These are phyloP conservation scores for Fusarium torulosum DNA, from an alignment of 2,329 filamentous ascomycete genomes.

Conservation along the genomic window DNA sequence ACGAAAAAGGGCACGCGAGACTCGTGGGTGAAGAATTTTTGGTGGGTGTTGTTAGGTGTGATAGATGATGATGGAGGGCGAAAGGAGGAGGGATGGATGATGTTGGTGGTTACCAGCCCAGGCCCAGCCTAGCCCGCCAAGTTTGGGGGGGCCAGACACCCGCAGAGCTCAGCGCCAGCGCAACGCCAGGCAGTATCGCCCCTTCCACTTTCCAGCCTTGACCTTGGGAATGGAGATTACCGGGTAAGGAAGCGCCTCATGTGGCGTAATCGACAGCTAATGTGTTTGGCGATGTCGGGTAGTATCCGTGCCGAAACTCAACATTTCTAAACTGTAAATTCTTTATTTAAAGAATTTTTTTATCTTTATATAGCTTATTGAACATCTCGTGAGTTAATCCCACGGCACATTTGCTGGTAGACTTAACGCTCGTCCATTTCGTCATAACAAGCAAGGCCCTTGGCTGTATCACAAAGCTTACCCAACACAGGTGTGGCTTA, in stretches of 20 bases:
- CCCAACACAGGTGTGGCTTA: constrained; percentile 32
- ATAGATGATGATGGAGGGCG: constrained; percentile 42
- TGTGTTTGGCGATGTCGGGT: neutral
- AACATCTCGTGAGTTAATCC: neutral
- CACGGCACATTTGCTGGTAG: neutral
- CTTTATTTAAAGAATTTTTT: neutral
- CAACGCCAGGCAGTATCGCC: constrained; percentile 21
- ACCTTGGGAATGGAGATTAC: constrained; percentile 31
- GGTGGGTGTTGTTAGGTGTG: constrained; percentile 40
- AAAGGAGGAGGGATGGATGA: constrained; percentile 38
- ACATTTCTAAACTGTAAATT: neutral
- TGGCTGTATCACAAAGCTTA: constrained; percentile 16
- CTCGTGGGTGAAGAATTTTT: constrained; percentile 39
- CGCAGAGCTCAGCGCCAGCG: constrained; percentile 7
- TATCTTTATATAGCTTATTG: too few relatives aligned
- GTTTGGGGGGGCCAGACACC: neutral
- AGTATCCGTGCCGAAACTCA: neutral
- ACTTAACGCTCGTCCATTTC: constrained; percentile 11
- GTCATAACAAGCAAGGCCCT: constrained; percentile 13
- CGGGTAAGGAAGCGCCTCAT: constrained; percentile 25
- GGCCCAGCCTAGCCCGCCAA: constrained; percentile 20
- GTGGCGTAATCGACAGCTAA: constrained; percentile 33
- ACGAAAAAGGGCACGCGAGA: constrained; percentile 16
- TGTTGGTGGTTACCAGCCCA: constrained; percentile 36
- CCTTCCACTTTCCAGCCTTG: constrained; percentile 30